Base-by-base conservation (phyloP, 169 alveolate genomes). In the Pseudocohnilembus persalinus region DNA sequence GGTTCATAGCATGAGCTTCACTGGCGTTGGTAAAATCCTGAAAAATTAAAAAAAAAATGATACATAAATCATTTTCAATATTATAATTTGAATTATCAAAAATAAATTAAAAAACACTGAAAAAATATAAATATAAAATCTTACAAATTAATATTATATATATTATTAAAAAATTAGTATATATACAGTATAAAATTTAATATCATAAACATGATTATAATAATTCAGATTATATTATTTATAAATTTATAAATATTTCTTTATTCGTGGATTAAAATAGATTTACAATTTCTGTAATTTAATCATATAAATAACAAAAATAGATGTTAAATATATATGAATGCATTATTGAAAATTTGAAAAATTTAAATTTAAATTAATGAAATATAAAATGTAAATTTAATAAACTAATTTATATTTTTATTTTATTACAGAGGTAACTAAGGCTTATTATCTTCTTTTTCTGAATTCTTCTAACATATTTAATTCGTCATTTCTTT, bases 381-480 rank as follows among this genome's bases (percentile, higher is more conserved):
- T 20, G 16, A 64, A 20, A 64, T 64, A 64, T 64, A 64, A 20
- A 64, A 20, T 20, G 16, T 20, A 20, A 64, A 20, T 20, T 64
- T 20, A 20, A 64, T 64, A 64, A 20, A 64, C 25, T 20, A 20
- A 64, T 64, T 20, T 64, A 64, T 64, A 64, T 64, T 27, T 1
- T 28, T 0, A n/a, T 49, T 79, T 79, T 29, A 68, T 72, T 35
- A 79, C 35, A 49, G 63, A n/a, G 29, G 34, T 25, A 76, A 73
- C 29, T 79, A 33, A 63, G 29, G 35, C 64, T 34, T 49, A 35
- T 79, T 79, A 84, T 35, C 80, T 87, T 73, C 94, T 87, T 83
- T 91, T 88, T 84, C 94, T 83, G 85, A 90, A 90, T 77, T 90
- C 94, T 78, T 90, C 94, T 75, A 90, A 84, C 94, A 90, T 90